Conservation (phyloP, 1,284 basidiomycete species). For the Leccinum huronense region DNA sequence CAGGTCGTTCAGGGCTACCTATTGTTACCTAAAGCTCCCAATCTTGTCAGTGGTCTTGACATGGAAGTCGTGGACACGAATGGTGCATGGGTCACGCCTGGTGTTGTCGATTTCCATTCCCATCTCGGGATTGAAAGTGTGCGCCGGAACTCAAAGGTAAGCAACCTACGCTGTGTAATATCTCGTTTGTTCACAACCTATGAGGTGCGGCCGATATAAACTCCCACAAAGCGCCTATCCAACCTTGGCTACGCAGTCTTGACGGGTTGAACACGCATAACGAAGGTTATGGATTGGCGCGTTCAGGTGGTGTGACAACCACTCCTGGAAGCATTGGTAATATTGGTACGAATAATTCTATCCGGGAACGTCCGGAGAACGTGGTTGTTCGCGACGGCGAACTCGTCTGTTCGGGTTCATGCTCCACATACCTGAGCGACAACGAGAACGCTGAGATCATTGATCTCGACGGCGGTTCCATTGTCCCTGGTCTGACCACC, state of each 20-base stretch:
- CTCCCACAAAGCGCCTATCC: slow-evolving; percentile 55
- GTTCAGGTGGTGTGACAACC: slow-evolving; percentile 55
- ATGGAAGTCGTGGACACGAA: slow-evolving; percentile 51
- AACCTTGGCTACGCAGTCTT: slow-evolving; percentile 54
- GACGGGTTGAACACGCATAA: slow-evolving; percentile 56
- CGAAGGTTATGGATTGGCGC: slow-evolving; percentile 46
- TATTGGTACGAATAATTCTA: slow-evolving; percentile 46
- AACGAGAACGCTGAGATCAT: slow-evolving; percentile 29
- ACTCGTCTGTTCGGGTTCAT: slow-evolving; percentile 40
- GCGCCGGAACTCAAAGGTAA: slow-evolving; percentile 53
- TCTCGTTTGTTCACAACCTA: not conserved
- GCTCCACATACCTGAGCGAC: slow-evolving; percentile 24
- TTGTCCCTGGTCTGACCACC: slow-evolving; percentile 59
- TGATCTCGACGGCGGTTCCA: slow-evolving; percentile 47
- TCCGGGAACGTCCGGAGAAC: slow-evolving; percentile 29
- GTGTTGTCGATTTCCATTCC: slow-evolving; percentile 76
- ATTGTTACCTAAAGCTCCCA: slow-evolving; percentile 44
- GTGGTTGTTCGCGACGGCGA: slow-evolving; percentile 48
- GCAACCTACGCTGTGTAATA: not conserved
- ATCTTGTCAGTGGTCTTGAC: slow-evolving; percentile 32
- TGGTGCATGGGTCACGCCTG: slow-evolving; percentile 69
- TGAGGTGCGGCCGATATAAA: slow-evolving; percentile 53
- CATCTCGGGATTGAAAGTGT: slow-evolving; percentile 69
- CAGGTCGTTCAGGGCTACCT: slow-evolving; percentile 63
- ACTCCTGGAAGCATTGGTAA: slow-evolving; percentile 54